phyloP scores from a whole-genome alignment of 345 rosid species.

The Gossypium arboreum region DNA sequence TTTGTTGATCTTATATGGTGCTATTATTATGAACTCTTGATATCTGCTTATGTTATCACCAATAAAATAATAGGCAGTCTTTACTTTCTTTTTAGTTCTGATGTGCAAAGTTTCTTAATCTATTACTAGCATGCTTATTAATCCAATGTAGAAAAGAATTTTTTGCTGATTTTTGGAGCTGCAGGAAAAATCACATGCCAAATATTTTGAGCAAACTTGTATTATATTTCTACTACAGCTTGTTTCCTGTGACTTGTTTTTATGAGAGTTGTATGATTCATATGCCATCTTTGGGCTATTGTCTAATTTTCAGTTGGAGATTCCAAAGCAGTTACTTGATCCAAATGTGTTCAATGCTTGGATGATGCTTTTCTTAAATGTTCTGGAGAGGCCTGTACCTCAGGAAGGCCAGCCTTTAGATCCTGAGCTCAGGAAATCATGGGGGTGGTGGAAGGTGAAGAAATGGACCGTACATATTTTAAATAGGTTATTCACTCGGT shows the following conservation, averaged over 20 bases:
- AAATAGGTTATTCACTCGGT: constrained; percentile 92
- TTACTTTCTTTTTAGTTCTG: not conserved
- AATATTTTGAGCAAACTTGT: not conserved
- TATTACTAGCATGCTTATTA: not conserved
- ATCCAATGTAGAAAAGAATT: no score
- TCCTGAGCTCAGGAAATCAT: constrained; percentile 84
- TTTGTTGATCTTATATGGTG: not conserved
- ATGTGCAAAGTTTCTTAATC: not conserved
- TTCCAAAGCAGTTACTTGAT: constrained; percentile 80
- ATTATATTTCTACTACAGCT: not conserved
- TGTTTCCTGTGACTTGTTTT: not conserved
- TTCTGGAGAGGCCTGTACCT: constrained; percentile 93
- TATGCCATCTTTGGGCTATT: not conserved
- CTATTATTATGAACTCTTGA: not conserved
- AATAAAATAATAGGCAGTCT: not conserved
- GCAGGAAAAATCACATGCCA: not conserved
- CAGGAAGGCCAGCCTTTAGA: constrained; percentile 89
- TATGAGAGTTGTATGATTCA: not conserved
- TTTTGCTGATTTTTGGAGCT: not conserved
- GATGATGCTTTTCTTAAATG: constrained; percentile 87
- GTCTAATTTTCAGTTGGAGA: constrained; percentile 66
- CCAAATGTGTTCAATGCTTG: constrained; percentile 81
- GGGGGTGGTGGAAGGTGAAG: constrained; percentile 99
- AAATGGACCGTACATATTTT: constrained; percentile 97
- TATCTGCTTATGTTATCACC: not conserved